Evolutionary conservation across 345 rosid species (phyloP).

Genomic region (Camelina hispida): DNA sequence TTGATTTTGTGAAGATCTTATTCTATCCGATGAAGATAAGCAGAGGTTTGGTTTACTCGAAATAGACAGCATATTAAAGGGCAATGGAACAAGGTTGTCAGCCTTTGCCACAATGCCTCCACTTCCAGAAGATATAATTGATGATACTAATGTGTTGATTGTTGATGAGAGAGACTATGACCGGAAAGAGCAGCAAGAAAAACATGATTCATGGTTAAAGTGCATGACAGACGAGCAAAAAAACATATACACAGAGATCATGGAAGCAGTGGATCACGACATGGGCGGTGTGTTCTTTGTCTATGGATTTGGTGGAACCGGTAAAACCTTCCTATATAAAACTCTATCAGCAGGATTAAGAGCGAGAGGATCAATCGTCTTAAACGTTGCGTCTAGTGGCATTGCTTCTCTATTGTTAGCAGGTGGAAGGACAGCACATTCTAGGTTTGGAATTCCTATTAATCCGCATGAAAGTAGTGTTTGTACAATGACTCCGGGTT

Average conservation of each 20-base stretch:
- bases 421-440: too few relatives aligned
- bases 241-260: neutral
- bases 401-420: too few relatives aligned
- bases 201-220: neutral
- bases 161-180: neutral
- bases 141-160: neutral
- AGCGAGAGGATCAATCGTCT: too few relatives aligned
- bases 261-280: neutral
- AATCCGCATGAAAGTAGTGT: too few relatives aligned
- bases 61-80: neutral
- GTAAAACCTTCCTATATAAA: too few relatives aligned
- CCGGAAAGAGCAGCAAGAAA: neutral
- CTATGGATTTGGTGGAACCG: too few relatives aligned
- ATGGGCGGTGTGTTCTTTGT: too few relatives aligned
- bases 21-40: neutral
- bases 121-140: neutral
- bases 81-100: neutral
- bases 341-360: too few relatives aligned
- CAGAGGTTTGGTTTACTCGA: neutral
- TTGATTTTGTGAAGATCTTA: neutral
- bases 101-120: neutral
- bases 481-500: too few relatives aligned
- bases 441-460: too few relatives aligned
- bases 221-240: neutral
- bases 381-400: too few relatives aligned